Evolutionary conservation across 2,329 filamentous ascomycete species (phyloP), one percentile per base, ranked within the genome.

Genomic region (Curvularia eragrostidis): DNA sequence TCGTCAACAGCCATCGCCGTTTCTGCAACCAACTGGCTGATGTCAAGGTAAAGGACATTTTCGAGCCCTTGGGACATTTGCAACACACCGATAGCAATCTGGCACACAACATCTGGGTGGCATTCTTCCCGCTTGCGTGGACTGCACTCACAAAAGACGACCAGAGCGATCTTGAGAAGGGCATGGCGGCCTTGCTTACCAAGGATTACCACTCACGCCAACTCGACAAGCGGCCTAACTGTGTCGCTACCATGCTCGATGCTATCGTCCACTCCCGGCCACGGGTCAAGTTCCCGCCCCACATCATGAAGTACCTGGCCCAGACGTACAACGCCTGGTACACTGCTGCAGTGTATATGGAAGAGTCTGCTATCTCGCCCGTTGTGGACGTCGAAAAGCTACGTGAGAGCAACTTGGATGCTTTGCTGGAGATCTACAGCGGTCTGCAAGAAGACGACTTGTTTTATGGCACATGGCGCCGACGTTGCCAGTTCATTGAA

Each of bases 261-360:
- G 95, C 92, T 39, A 90, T 91, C 34, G 91, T 93, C 13, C 90
- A 89, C 69, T 89, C 93, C 1, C 91, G 85, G 79, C 94, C 95
- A 0, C 86, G 91, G 21, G 96, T 95, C 78, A 96, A 95, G 78
- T 88, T 99, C 48, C 95, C 95, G 6, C 92, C 95, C 0, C 95
- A 99, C 71, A 92, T 98, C 36, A 87, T 99, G 80, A 99, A 99
- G 74, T 98, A 93, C 68, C 85, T 96, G 54, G 94, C 93, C 19
- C 91, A 91, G 75, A 97, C 92, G 0, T 99, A 96, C 73, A 93
- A 97, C 76, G 91, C 90, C 0, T 99, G 95, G 96, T 99, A 99
- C 74, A 93, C 92, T n/a, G 91, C 91, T 13, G 85, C 96, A 21
- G 88, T 90, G 13, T 93, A 95, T 69, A 87, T 99, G 61, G 95